Base-by-base conservation (phyloP, 768 basidiomycete genomes). In the Nevesoporus exiguus region DNA sequence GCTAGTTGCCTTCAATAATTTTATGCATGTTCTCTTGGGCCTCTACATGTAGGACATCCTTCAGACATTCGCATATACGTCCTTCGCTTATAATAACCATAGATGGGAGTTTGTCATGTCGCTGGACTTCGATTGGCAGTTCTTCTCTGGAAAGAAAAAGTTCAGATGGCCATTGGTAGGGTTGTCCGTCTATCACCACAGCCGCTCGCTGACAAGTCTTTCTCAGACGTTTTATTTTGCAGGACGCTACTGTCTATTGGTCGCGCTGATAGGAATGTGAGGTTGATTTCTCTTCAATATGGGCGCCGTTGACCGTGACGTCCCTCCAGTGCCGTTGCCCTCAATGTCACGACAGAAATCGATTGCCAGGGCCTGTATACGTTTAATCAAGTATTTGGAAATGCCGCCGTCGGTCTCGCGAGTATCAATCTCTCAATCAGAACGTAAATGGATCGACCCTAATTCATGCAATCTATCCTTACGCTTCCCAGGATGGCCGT, bases 31-130 rank as follows among this genome's bases (percentile, higher is more conserved):
- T 42, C 66, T 85, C 51, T 71, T 85, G 11, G 84, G 84, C 7
- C 62, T 86, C 21, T 86, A 85, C 61, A 74, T 82, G 83, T 79
- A 58, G 54, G 79, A 73, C 39, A 33, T 40, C n/a, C 21, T n/a
- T 37, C 24, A 33, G 19, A 24, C 41, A 34, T 3, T 33, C 21
- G 42, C 58, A 47, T 50, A 56, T 56, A 63, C 43, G 39, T 52
- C 40, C 27, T 46, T 53, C n/a, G 40, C 40, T 44, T 49, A 36
- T 27, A 7, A 11, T 29, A 21, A 39, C 31, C 44, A 49, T 58
- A 86, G 84, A 45, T 87, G 85, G 85, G 85, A 88, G 66, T 84
- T 82, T 71, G 75, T 78, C 57, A 80, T 78, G 10, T 83, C 84
- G 22, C 66, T 86, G 52, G 63, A 75, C 53, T 88, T 86, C 60